Conservation (phyloP, 805 yeast species). For the Kodamaea neixiangensis region DNA sequence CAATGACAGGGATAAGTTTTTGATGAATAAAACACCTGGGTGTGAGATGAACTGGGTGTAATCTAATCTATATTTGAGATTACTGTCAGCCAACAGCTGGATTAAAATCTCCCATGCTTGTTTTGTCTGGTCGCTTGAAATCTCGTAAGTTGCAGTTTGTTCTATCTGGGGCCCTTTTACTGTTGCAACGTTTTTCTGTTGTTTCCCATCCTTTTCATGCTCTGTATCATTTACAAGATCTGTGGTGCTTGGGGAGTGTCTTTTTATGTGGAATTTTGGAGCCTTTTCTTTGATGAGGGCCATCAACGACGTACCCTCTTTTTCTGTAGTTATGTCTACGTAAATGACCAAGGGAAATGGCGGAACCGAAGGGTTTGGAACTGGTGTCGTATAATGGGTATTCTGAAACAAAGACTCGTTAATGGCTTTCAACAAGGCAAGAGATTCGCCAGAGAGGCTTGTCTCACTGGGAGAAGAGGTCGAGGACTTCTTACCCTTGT, state of each 20-base stretch:
- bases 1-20: conserved; percentile 43
- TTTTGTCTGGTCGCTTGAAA: conserved; percentile 3
- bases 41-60: conserved; percentile 43
- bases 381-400: not conserved
- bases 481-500: not conserved
- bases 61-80: conserved; percentile 18
- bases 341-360: conserved; percentile 11
- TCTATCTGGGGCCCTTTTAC: not conserved
- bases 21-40: conserved; percentile 60
- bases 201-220: not conserved
- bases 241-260: not conserved
- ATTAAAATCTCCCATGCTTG: conserved; percentile 3
- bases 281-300: not conserved
- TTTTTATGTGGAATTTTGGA: not conserved
- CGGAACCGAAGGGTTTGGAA: conserved; percentile 1
- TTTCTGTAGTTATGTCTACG: not conserved
- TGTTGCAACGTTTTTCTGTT: not conserved
- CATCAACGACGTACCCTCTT: not conserved
- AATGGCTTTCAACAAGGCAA: not conserved
- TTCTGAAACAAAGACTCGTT: conserved; percentile 13
- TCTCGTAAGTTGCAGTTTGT: conserved; percentile 3
- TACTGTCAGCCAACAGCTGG: not conserved
- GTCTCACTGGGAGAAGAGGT: not conserved
- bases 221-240: not conserved
- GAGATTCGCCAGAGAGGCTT: not conserved